Conservation (phyloP, 1,284 basidiomycete genomes). For the Bondarzewia mesenterica region DNA sequence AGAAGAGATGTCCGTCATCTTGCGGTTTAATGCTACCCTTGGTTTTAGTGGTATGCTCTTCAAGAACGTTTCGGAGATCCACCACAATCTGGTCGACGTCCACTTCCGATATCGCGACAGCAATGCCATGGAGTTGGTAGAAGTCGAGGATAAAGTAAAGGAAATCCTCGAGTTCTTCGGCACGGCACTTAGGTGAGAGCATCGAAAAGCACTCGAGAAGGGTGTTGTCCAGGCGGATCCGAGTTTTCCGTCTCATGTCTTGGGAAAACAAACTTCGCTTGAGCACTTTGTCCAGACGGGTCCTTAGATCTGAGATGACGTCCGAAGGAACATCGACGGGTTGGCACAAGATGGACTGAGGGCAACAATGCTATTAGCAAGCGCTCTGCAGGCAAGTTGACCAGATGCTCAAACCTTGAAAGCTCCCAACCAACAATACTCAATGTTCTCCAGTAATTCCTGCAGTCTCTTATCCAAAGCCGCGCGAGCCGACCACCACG, state of each 20-base stretch:
- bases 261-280: constrained; percentile 52
- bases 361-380: constrained; percentile 1
- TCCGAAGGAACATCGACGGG: constrained; percentile 37
- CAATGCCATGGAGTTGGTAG: constrained; percentile 88
- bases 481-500: constrained; percentile 83
- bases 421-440: constrained; percentile 94
- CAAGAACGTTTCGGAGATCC: constrained; percentile 62
- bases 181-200: constrained; percentile 71
- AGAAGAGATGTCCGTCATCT: constrained; percentile 70
- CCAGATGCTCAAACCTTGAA: constrained; percentile 71
- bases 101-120: constrained; percentile 86
- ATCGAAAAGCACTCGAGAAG: constrained; percentile 84
- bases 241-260: constrained; percentile 49
- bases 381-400: background rate
- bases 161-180: constrained; percentile 94
- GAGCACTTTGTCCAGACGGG: constrained; percentile 70
- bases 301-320: constrained; percentile 47
- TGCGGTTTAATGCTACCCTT: constrained; percentile 20
- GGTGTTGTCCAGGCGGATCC: constrained; percentile 55
- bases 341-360: constrained; percentile 64
- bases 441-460: constrained; percentile 76
- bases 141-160: constrained; percentile 92
- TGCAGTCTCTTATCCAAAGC: constrained; percentile 73
- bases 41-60: constrained; percentile 53
- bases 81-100: constrained; percentile 83